Conservation (phyloP, 2,329 filamentous ascomycete genomes). For the Gremmenia infestans region DNA sequence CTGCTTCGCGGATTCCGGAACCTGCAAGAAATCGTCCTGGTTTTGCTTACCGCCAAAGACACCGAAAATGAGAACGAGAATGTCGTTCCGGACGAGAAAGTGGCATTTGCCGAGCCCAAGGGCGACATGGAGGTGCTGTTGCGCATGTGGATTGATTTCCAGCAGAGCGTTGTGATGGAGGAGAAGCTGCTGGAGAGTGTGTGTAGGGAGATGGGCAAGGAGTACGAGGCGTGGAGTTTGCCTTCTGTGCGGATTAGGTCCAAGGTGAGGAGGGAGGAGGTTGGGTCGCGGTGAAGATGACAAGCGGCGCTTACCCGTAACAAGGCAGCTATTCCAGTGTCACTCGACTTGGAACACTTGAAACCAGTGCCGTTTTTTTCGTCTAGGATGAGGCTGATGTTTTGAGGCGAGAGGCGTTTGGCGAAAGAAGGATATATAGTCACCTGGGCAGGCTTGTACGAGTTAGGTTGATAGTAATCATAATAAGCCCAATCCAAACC, state of each 20-base stretch:
- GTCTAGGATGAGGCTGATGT: too few species aligned
- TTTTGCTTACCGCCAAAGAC: conserved; percentile 8
- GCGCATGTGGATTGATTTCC: conserved; percentile 27
- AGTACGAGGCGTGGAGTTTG: conserved; percentile 20
- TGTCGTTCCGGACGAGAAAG: conserved; percentile 4
- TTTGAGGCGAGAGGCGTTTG: too few species aligned
- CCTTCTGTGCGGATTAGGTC: conserved; percentile 24
- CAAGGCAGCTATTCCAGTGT: background rate
- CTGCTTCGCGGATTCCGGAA: conserved; percentile 39
- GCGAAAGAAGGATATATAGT: too few species aligned
- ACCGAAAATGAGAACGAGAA: background rate
- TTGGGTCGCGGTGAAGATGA: background rate
- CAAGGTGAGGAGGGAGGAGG: conserved; percentile 4
- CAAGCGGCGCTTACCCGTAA: background rate
- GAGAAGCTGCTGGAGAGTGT: conserved; percentile 23
- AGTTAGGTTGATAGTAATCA: too few species aligned
- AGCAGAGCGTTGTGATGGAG: conserved; percentile 23
- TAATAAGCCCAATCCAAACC: too few species aligned
- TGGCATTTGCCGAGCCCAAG: conserved; percentile 19
- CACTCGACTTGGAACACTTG: too few species aligned
- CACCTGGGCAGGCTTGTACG: too few species aligned
- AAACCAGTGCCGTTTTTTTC: too few species aligned
- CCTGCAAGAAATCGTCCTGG: conserved; percentile 23
- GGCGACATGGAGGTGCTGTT: conserved; percentile 18
- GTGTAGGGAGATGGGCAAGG: conserved; percentile 14